Conservation (phyloP, 2,329 filamentous ascomycete species). For the Periconia macrospinosa region DNA sequence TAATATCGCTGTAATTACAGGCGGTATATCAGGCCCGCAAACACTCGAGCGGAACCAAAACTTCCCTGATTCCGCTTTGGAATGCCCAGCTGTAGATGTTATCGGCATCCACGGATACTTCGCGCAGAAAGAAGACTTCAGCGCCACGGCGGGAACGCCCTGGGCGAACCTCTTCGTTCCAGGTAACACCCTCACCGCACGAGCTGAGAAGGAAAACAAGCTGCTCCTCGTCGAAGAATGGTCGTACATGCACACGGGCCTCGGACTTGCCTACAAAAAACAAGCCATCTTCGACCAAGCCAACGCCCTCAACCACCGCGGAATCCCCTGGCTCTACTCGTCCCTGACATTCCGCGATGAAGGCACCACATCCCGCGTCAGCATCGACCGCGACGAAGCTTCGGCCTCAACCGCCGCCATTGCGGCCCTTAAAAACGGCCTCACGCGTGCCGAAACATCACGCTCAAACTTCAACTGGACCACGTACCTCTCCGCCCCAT, state of each 20-base stretch:
- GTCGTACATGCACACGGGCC: constrained; percentile 28
- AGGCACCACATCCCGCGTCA: constrained; percentile 23
- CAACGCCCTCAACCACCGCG: constrained; percentile 37
- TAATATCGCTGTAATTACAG: constrained; percentile 39
- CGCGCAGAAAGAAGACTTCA: constrained; percentile 13
- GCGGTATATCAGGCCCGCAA: constrained; percentile 36
- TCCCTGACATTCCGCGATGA: constrained; percentile 29
- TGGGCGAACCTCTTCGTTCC: constrained; percentile 40
- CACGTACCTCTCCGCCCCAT: constrained; percentile 25
- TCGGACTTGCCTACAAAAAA: constrained; percentile 33
- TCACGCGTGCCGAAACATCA: constrained; percentile 23
- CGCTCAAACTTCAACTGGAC: constrained; percentile 37
- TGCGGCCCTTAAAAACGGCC: constrained; percentile 22
- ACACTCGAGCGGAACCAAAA: constrained; percentile 27
- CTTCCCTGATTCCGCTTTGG: constrained; percentile 35
- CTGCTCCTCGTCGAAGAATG: constrained; percentile 40
- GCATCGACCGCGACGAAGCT: constrained; percentile 19
- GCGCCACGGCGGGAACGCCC: constrained; percentile 30
- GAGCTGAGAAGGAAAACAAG: constrained; percentile 25
- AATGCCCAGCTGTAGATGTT: constrained; percentile 36
- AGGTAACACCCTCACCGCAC: constrained; percentile 34
- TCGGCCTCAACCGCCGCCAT: constrained; percentile 24
- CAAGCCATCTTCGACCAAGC: constrained; percentile 39
- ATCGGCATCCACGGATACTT: constrained; percentile 41
- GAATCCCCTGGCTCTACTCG: constrained; percentile 41